Evolutionary conservation across 2,329 filamentous ascomycete genomes (phyloP).

Genomic region (Aspergillus sp.): DNA sequence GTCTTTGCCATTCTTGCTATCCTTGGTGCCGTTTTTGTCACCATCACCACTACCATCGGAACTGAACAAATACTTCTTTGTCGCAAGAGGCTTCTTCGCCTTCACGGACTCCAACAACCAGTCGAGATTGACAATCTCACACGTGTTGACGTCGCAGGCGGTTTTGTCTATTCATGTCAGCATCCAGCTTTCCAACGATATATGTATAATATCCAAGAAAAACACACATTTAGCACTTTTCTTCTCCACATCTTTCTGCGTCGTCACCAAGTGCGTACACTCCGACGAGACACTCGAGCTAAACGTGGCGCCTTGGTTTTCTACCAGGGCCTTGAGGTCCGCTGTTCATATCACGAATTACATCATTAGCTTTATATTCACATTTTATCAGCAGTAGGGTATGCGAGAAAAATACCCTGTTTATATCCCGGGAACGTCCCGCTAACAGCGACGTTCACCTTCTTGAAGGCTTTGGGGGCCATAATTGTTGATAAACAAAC

Average conservation of each 20-base stretch:
- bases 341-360: constrained; percentile 13
- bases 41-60: constrained; percentile 6
- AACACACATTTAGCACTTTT: constrained; percentile 28
- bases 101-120: constrained; percentile 55
- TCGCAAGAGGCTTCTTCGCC: constrained; percentile 33
- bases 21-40: constrained; percentile 7
- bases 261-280: constrained; percentile 34
- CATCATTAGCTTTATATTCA: no score
- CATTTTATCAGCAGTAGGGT: no score
- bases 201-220: constrained; percentile 22
- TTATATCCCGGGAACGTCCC: constrained; percentile 51
- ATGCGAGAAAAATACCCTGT: constrained; percentile 34
- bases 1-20: constrained; percentile 23
- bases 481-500: constrained; percentile 8
- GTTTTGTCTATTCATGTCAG: constrained; percentile 39
- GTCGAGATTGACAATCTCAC: constrained; percentile 50
- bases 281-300: constrained; percentile 19
- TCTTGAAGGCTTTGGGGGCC: constrained; percentile 21
- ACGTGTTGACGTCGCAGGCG: constrained; percentile 38
- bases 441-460: constrained; percentile 46
- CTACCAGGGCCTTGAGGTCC: constrained; percentile 24
- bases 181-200: constrained; percentile 42
- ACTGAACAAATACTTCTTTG: constrained; percentile 30
- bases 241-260: constrained; percentile 29
- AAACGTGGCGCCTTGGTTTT: constrained; percentile 28